Base-by-base conservation (phyloP, 1,139 yeast species). In the Geotrichum klebahnii region DNA sequence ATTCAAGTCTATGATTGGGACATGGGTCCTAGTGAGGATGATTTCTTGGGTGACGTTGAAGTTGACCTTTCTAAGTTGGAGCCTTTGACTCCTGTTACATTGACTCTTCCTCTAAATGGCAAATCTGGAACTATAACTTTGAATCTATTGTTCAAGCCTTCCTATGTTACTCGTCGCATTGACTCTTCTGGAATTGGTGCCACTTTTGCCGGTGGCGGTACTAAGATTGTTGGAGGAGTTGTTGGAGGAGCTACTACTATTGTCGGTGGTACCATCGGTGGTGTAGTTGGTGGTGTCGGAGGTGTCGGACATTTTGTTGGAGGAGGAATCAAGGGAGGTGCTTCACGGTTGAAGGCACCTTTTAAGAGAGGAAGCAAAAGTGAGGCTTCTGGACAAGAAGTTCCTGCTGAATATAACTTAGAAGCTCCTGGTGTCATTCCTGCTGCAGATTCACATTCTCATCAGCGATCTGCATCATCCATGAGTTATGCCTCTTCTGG, bases 1-100 rank as follows among this genome's bases (percentile, higher is more conserved):
- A 73, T 86, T 45, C 78, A 75, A 50, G 80, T 86, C 29, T 76
- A 67, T 61, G 98, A 92, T 65, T 90, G 97, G 96, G 98, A 92
- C 68, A 80, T 90, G 58, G 96, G 96, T 55, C 81, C 85, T 26
- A 87, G 82, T 56, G 80, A 78, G 55, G 94, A 92, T 66, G 97
- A 92, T 67, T 73, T 76, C 55, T 74, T 92, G 53, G 96, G 97
- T 51, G 70, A 70, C 32, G 88, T 82, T n/a, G 61, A 63, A 24
- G 65, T 89, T 53, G 76, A 79, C 16, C 69, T 92, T 55, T 67
- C 78, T 0, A 79, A 81, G 10, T 72, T 92, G 38, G 82, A 82
- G 59, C 78, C 82, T 10, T 71, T 76, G 29, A 74, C 75, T 43
- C 75, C 77, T 12, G 70, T 74, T 10, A 81, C 79, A n/a, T 61